Base-by-base conservation (phyloP, 345 rosid species). In the Gossypioides kirkii region DNA sequence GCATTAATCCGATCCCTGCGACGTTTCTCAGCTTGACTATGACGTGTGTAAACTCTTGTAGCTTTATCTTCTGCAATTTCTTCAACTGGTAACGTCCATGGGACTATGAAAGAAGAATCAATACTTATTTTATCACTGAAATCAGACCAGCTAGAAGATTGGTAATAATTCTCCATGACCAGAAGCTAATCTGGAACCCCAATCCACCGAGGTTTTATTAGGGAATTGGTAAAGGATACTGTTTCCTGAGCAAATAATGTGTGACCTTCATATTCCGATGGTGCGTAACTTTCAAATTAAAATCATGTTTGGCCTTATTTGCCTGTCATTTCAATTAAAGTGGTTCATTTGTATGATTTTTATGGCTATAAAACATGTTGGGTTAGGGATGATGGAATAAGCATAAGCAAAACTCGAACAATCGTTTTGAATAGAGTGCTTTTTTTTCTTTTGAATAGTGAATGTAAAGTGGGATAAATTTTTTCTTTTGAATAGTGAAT, bases 1-100 rank as follows among this genome's bases (percentile, higher is more conserved):
- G 90, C 82, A 78, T 90, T 94, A 42, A 94, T 94, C 54, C 97
- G 78, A 80, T 94, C 98, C 46, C 98, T 79, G 25, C 98, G 91
- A 56, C 98, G 78, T 80, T 94, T 91, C 85, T 94, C 98, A 0
- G 98, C 98, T 8, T 86, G 89, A 79, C 97, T 91, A 75, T 94
- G 98, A 69, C 88, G 85, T 22, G 69, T 86, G 38, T 85, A 85
- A 53, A 59, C 74, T 1, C 82, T 61, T 16, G 85, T 77, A 9
- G 85, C 74, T 26, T 54, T 81, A 22, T 79, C 83, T 56, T 85
- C 85, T 28, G 67, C 81, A 66, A 76, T n/a, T 13, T 59, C 84
- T 47, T 77, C 80, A 65, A 60, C 9, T 8, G 80, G 79, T 8
- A 70, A 2, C 6, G 60, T 50, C 84, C 74, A 53, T 47, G 86